Evolutionary conservation across 345 rosid species (phyloP), one percentile per base, ranked within the genome.

Genomic region (Conringia planisiliqua): DNA sequence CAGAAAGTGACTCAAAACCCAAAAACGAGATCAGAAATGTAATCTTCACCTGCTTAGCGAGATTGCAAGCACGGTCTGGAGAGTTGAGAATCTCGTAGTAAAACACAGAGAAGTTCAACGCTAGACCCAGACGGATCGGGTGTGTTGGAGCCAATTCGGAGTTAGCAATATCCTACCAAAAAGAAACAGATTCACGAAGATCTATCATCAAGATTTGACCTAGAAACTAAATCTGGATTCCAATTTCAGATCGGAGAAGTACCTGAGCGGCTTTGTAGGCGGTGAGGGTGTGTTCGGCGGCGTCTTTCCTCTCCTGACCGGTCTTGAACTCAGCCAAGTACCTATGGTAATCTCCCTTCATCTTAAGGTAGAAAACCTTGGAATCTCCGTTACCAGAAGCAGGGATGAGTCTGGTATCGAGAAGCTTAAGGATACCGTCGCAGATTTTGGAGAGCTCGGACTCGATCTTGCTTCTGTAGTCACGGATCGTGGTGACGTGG

Each of bases 211-310:
- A 4, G 54, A 66, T n/a, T 62, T 54, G n/a, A 74, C 67, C 58
- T 17, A 66, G 48, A 55, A 74, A 39, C 39, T 24, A 12, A 48
- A 75, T 67, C 32, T 0, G 14, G 56, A 18, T 20, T 72, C 24
- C 11, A 35, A 7, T 48, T 6, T 7, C 54, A 72, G 77, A 73
- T 55, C 55, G 22, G 50, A 24, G 59, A 18, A 48, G 13, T 14
- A 92, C 97, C 97, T 92, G 96, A 81, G 98, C 95, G 22, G 96
- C 60, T 80, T 92, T 92, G 84, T 90, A 92, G 61, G 96, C 96
- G 57, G 87, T 80, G 77, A 92, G 94, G 17, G 98, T 92, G 32
- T 86, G 87, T 82, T 92, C 94, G 5, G 96, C 96, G 11, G 98
- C 92, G 36, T 88, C 96, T 79, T 92, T 92, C 68, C 96, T 83